Base-by-base conservation (phyloP, 2,329 filamentous ascomycete genomes). In the Chaetomiaceae sp. region DNA sequence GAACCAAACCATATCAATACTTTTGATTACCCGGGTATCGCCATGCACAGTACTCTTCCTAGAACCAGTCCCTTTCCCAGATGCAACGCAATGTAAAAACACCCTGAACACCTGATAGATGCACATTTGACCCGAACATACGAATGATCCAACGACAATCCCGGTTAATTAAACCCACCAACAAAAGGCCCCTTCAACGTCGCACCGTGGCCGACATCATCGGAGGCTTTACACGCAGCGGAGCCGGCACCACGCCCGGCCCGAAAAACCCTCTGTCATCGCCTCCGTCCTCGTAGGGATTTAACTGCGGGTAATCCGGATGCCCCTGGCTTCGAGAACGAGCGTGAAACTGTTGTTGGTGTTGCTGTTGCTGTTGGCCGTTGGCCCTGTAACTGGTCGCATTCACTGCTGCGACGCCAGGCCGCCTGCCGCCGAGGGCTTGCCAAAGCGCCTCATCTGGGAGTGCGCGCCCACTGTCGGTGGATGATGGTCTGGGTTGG, bases 291-390 rank as follows among this genome's bases (percentile, higher is more conserved):
- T 59, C 57, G 46, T 67, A 66, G 0, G 65, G 64, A 48, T 61
- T 64, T 64, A 68, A 62, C 25, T 61, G 53, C 17, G 65, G 65
- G 43, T 67, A 68, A n/a, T 63, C 60, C 3, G 58, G 58, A 38
- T 62, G 61, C 25, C 49, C 47, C 20, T 42, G 40, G 9, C 27
- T 11, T 9, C 34, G 31, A 6, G 22, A 34, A 27, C 23, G 4
- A 22, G 31, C 29, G 17, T 23, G 42, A 25, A 1, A 2, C 4
- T 38, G 44, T 6, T 31, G 47, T 11, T 39, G 46, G 25, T 37
- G 39, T 6, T 29, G 42, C 14, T 39, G 1, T 12, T 19, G 22
- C 14, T 14, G n/a, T 7, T n/a, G n/a, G n/a, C n/a, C n/a, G 8
- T 40, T 31, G n/a, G 9, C 20, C 2, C 22, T 20, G 29, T 27